These are phyloP conservation scores for Botrytis sinoallii DNA, from an alignment of 2,329 filamentous ascomycete species.

Conservation along the genomic window DNA sequence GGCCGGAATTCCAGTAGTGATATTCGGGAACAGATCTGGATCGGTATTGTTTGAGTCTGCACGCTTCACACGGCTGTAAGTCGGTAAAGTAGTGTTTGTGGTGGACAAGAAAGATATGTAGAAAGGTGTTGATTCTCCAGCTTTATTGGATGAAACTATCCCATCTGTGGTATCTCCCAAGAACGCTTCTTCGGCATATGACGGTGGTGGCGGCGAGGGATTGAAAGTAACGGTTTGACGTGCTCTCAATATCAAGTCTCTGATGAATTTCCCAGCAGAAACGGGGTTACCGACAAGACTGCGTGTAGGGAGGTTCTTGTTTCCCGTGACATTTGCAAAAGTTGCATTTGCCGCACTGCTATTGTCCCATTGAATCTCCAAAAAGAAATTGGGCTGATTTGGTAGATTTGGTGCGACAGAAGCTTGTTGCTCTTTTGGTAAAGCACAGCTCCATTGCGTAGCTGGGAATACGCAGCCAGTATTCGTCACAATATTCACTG, in stretches of 20 bases:
- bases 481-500: slow-evolving; percentile 61
- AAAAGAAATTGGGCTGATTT: slow-evolving; percentile 72
- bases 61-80: slow-evolving; percentile 26
- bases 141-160: slow-evolving; percentile 62
- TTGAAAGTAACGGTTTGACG: slow-evolving; percentile 42
- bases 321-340: slow-evolving; percentile 41
- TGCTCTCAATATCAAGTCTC: slow-evolving; percentile 31
- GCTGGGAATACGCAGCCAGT: slow-evolving; percentile 68
- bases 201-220: slow-evolving; percentile 47
- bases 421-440: slow-evolving; percentile 74
- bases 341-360: slow-evolving; percentile 45
- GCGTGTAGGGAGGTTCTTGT: slow-evolving; percentile 29
- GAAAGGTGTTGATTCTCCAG: slow-evolving; percentile 84
- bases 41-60: slow-evolving; percentile 21
- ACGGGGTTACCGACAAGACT: slow-evolving; percentile 34
- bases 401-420: slow-evolving; percentile 60
- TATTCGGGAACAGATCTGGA: slow-evolving; percentile 38
- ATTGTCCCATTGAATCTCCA: slow-evolving; percentile 75
- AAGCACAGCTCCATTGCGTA: slow-evolving; percentile 80
- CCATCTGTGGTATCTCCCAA: slow-evolving; percentile 83
- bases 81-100: slow-evolving; percentile 38
- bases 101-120: slow-evolving; percentile 70
- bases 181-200: slow-evolving; percentile 66
- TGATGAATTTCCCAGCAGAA: slow-evolving; percentile 37
- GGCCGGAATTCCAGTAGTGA: slow-evolving; percentile 57